phyloP scores from a whole-genome alignment of 768 basidiomycete species.

The Psilocybe tampanensis region DNA sequence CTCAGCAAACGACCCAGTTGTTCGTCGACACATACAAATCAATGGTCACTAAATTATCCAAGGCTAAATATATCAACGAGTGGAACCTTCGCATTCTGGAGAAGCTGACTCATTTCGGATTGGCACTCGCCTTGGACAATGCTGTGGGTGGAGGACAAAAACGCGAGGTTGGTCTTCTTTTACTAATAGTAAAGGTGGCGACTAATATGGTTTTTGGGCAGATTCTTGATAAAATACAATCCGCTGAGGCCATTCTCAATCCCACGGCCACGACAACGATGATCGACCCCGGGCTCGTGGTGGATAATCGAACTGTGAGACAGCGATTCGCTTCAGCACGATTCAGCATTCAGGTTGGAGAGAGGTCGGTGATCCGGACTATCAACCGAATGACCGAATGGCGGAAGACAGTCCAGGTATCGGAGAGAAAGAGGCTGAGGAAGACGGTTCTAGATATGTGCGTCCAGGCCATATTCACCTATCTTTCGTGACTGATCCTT shows the following conservation, averaged over 20 bases:
- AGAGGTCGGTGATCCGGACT: constrained; percentile 63
- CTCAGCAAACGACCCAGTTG: constrained; percentile 65
- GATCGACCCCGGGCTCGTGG: constrained; percentile 57
- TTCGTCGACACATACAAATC: constrained; percentile 67
- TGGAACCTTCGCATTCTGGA: constrained; percentile 59
- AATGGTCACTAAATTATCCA: constrained; percentile 49
- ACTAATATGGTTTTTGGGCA: constrained; percentile 11
- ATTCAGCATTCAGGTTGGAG: constrained; percentile 65
- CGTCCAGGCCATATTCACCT: constrained; percentile 18
- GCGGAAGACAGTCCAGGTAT: constrained; percentile 66
- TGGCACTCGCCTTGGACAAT: constrained; percentile 68
- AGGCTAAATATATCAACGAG: constrained; percentile 40
- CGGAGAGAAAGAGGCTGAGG: constrained; percentile 72
- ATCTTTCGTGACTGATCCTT: no score
- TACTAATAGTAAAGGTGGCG: background rate
- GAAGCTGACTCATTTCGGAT: constrained; percentile 70
- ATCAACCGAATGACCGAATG: constrained; percentile 69
- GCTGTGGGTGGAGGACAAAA: constrained; percentile 67
- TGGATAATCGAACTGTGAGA: constrained; percentile 52
- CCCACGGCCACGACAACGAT: constrained; percentile 46
- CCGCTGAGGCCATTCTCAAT: constrained; percentile 53
- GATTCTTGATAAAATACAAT: constrained; percentile 63
- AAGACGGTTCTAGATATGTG: constrained; percentile 78
- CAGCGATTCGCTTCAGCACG: constrained; percentile 57
- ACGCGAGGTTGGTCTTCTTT: constrained; percentile 55